phyloP scores from a whole-genome alignment of 495 filamentous ascomycete species.

The Durotheca rogersii region DNA sequence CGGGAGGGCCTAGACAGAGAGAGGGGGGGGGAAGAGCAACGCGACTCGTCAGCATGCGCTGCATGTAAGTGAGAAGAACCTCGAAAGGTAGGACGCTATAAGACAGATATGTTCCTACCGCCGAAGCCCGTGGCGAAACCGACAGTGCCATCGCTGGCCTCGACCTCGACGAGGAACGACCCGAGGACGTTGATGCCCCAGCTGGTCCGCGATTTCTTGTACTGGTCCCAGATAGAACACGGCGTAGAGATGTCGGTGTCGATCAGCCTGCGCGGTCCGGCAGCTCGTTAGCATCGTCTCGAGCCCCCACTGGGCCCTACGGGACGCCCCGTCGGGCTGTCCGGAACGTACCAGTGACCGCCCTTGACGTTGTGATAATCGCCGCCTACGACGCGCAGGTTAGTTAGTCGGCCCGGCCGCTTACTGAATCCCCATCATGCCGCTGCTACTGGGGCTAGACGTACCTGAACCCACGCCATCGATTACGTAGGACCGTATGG shows the following conservation, averaged over 20 bases:
- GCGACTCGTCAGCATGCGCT: slow-evolving; percentile 5
- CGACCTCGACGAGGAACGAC: slow-evolving; percentile 90
- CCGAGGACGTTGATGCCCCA: slow-evolving; percentile 96
- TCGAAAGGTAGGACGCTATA: no score
- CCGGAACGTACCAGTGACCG: slow-evolving; percentile 67
- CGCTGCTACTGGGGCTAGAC: slow-evolving; percentile 1
- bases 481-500: slow-evolving; percentile 76
- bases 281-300: slow-evolving; percentile 5
- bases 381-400: slow-evolving; percentile 50
- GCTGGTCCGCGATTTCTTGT: slow-evolving; percentile 80
- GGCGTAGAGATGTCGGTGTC: slow-evolving; percentile 89
- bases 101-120: slow-evolving; percentile 57
- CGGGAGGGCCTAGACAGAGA: slow-evolving; percentile 62
- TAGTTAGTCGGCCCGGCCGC: slow-evolving; percentile 10
- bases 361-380: slow-evolving; percentile 96
- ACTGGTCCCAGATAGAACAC: slow-evolving; percentile 84
- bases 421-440: neutral
- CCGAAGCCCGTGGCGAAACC: slow-evolving; percentile 94
- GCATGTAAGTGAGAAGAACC: no score
- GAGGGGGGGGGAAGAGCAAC: neutral
- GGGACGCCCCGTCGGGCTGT: no score
- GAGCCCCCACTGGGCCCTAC: neutral
- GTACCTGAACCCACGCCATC: slow-evolving; percentile 80
- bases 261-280: slow-evolving; percentile 59
- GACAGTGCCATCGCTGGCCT: slow-evolving; percentile 82